Conservation (phyloP, 768 basidiomycete species). For the Hygrophoropsis aurantiaca region DNA sequence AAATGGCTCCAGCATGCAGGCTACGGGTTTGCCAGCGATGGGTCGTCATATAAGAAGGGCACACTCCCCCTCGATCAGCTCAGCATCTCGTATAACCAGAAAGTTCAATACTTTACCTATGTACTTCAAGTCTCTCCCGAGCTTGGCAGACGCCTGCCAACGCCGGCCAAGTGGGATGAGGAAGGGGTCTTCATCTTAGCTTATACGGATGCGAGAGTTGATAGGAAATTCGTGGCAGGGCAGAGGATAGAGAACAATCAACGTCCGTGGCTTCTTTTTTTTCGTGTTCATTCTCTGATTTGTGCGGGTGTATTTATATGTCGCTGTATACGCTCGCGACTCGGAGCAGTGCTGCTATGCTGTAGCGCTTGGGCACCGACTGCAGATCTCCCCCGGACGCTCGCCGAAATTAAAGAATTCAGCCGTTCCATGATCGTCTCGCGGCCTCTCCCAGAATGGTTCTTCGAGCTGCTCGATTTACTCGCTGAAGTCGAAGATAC, state of each 20-base stretch:
- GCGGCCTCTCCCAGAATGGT: conserved; percentile 26
- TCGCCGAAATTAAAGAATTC: conserved; percentile 14
- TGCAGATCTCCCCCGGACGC: conserved; percentile 1
- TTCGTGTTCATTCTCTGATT: no score
- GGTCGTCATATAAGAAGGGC: conserved; percentile 5
- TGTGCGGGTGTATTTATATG: no score
- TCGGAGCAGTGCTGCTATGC: conserved; percentile 10
- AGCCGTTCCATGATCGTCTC: conserved; percentile 7
- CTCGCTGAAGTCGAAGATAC: conserved; percentile 24
- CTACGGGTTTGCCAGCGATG: conserved; percentile 14
- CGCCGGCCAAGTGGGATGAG: conserved; percentile 15
- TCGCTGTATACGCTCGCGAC: no score
- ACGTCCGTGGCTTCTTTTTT: no score
- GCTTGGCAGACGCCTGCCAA: conserved; percentile 11
- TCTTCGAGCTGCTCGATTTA: conserved; percentile 25
- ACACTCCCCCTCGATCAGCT: conserved; percentile 15
- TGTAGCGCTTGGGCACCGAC: background rate
- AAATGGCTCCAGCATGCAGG: conserved; percentile 24
- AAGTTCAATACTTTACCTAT: conserved; percentile 19
- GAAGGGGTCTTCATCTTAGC: conserved; percentile 10
- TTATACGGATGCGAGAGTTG: conserved; percentile 11
- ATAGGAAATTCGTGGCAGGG: conserved; percentile 10
- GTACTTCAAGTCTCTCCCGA: conserved; percentile 11
- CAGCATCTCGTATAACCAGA: conserved; percentile 22
- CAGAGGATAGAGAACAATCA: conserved; percentile 12